Evolutionary conservation across 163 green algal genomes (phyloP), one percentile per base, ranked within the genome.

Genomic region (Prototheca stagnorum): DNA sequence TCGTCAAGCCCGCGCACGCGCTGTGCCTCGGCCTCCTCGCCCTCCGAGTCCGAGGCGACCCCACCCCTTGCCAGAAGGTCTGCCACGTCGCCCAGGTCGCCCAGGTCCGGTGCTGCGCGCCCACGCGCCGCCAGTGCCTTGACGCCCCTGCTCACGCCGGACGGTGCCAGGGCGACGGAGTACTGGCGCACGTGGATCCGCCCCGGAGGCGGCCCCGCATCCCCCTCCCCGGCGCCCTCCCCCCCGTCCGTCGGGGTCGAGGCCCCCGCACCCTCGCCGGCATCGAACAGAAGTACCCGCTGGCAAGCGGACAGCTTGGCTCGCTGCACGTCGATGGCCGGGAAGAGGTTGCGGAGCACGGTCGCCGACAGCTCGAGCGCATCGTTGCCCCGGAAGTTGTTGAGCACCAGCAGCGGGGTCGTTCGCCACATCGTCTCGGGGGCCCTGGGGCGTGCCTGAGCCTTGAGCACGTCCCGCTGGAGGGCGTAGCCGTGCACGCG

Each of bases 321-420:
- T 26, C 31, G 75, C 14, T 44, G 44, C 14, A 97, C 85, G 57
- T 96, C 88, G 67, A 98, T 89, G 44, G 83, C 29, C 0, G 91
- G 91, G 59, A 99, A 99, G 53, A 97, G 72, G 61, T 87, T 90
- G 70, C 96, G 86, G 41, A 94, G 85, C 44, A 89, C 68, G 5
- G 64, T 58, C 11, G 68, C 73, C 7, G 71, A 67, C 54, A 96
- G 67, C 52, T 82, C 79, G 33, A 93, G 68, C 43, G 88, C 73
- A 59, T 89, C 67, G 20, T 62, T 47, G 29, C 21, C 27, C 6
- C 44, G 47, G 54, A 99, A 95, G 56, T 84, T 85, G 70, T 93
- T 93, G 56, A 99, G 73, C 37, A 99, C 89, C 44, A 99, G 80
- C 51, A 97, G 72, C 2, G 89, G 89, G 1, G 84, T 54, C 2